phyloP scores from a whole-genome alignment of 495 filamentous ascomycete species.

The Melanomma pulvis-pyrius region DNA sequence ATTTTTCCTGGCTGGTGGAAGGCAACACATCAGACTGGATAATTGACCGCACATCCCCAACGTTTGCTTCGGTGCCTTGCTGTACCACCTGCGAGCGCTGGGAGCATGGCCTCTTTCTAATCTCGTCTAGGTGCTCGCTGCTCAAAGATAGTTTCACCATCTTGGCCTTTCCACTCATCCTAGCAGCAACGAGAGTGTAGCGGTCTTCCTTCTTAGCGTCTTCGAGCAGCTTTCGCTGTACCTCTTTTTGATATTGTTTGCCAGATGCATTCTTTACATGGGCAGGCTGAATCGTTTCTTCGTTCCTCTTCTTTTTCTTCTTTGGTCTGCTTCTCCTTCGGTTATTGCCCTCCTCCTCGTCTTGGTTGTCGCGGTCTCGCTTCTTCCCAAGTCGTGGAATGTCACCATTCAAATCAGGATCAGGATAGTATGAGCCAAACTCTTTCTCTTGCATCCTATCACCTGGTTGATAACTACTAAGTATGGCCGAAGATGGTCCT shows the following conservation, averaged over 20 bases:
- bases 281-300: constrained; percentile 27
- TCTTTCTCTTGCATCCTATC: constrained; percentile 23
- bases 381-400: constrained; percentile 35
- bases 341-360: constrained; percentile 28
- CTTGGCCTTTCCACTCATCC: constrained; percentile 41
- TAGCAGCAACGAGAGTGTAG: constrained; percentile 44
- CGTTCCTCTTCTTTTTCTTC: constrained; percentile 35
- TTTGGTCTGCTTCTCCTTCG: constrained; percentile 30
- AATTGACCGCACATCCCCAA: constrained; percentile 25
- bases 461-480: constrained; percentile 27
- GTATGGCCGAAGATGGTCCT: constrained; percentile 45
- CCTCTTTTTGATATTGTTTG: constrained; percentile 45
- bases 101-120: constrained; percentile 6
- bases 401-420: constrained; percentile 28
- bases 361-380: constrained; percentile 32
- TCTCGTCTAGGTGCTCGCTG: constrained; percentile 19
- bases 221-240: constrained; percentile 44
- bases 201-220: constrained; percentile 46
- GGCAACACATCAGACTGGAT: constrained; percentile 40
- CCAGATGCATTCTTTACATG: constrained; percentile 42
- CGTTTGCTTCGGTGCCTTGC: constrained; percentile 10
- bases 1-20: neutral
- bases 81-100: constrained; percentile 1
- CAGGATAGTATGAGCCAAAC: constrained; percentile 20
- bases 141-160: constrained; percentile 41